Percentiles rank a stretch among this genome's conserved stretches.
Conservation (phyloP, 225 moss, liverwort and hornwort species). For the Physcomitrellopsis africana region DNA sequence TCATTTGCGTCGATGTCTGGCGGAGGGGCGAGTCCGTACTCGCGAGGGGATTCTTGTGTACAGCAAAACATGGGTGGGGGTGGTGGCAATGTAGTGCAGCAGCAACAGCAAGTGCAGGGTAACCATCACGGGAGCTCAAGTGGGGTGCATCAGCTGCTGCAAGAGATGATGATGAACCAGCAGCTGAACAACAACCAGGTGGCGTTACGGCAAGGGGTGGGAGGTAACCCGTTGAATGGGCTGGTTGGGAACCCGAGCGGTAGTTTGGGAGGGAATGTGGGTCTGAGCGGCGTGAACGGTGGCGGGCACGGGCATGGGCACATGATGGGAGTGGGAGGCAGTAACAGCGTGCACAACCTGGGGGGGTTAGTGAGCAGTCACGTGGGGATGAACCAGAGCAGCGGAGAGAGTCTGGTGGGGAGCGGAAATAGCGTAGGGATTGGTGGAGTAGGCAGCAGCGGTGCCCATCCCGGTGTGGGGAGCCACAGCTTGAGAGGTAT, state of each 20-base stretch:
- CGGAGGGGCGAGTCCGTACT: slow-evolving; percentile 62
- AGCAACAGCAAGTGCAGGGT: slow-evolving; percentile 67
- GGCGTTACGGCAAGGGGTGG: slow-evolving; percentile 56
- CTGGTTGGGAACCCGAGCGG: slow-evolving; percentile 55
- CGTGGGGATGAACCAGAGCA: slow-evolving; percentile 50
- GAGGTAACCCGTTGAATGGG: slow-evolving; percentile 20
- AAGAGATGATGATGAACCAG: slow-evolving; percentile 98
- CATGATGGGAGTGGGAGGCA: slow-evolving; percentile 64
- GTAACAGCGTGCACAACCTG: slow-evolving; percentile 41
- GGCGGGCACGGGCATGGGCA: slow-evolving; percentile 57
- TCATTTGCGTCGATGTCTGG: slow-evolving; percentile 83
- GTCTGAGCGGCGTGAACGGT: slow-evolving; percentile 32
- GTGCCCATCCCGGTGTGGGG: slow-evolving; percentile 62
- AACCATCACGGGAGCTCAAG: slow-evolving; percentile 67
- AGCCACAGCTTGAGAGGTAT: slow-evolving; percentile 59
- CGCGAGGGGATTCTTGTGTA: slow-evolving; percentile 67
- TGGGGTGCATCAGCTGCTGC: slow-evolving; percentile 79
- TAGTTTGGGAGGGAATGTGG: slow-evolving; percentile 60
- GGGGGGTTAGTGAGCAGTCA: slow-evolving; percentile 41
- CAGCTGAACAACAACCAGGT: slow-evolving; percentile 60
- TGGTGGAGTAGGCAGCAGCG: slow-evolving; percentile 55
- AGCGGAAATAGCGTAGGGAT: slow-evolving; percentile 44
- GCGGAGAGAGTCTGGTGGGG: slow-evolving; percentile 69
- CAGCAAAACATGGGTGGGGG: slow-evolving; percentile 67
- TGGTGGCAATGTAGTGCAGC: slow-evolving; percentile 68